Evolutionary conservation across 345 rosid species (phyloP), one percentile per base, ranked within the genome.

Genomic region (Rhodamnia rubescens): DNA sequence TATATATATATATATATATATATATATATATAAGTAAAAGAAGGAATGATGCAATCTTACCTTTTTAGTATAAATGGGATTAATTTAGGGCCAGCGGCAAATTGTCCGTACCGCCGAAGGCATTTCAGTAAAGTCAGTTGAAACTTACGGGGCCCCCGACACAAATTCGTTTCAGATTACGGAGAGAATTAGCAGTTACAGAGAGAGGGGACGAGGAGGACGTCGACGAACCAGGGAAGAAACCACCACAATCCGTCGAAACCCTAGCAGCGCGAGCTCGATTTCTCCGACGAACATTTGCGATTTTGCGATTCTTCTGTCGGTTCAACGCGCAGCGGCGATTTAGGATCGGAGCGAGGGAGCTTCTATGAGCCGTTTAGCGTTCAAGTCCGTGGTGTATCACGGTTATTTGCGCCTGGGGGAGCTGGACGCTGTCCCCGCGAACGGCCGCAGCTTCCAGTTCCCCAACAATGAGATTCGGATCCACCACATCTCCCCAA

Each of bases 391-490:
- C 16, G 90, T 89, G 88, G 99, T 96, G 44, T 97, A 92, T 85
- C 97, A 93, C 82, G 98, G 99, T 16, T 98, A 96, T 20, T 8
- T 85, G 29, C 90, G 91, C 86, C 88, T 96, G 85, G 99, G 99
- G 53, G 99, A 96, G 61, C 93, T 97, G 83, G 98, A 95, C 82
- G 89, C 90, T 55, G 61, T 91, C 85, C 93, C 93, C 26, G 92
- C 90, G 1, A 85, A 89, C 53, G 95, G 91, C 53, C 87, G 86
- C 86, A 90, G 88, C 78, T 93, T 96, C 89, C 92, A 90, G 82
- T 96, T 96, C 88, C 99, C 98, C 1, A 92, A 93, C 93, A 92
- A 93, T 89, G 99, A 94, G 94, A 94, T 95, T 84, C 96, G 98
- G 69, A 95, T 96, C 93, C 98, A 92, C 83, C 98, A 87, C 88